Conservation (phyloP, 176 grass and related monocot genomes). For the Aegilops tauschii region DNA sequence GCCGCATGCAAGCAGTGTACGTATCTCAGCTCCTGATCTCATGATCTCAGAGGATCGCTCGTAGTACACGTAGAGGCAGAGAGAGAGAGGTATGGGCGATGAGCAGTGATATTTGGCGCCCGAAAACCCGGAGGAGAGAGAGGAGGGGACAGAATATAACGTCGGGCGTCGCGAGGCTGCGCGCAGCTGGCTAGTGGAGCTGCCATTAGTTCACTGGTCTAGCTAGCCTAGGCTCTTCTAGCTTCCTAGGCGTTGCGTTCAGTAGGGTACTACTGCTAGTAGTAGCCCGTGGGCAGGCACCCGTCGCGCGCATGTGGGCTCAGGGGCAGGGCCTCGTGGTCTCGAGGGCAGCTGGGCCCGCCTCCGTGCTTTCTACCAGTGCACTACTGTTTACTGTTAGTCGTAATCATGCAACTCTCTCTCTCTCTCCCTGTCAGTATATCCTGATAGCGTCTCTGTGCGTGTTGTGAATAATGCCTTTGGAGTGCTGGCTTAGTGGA, state of each 20-base stretch:
- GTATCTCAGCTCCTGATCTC: background rate
- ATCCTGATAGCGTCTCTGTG: background rate
- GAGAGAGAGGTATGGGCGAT: background rate
- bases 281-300: constrained; percentile 16
- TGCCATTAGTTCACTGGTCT: constrained; percentile 3
- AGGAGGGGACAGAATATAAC: constrained; percentile 29
- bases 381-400: constrained; percentile 24
- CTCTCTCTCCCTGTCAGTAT: background rate
- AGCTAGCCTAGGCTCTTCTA: background rate
- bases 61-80: background rate
- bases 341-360: constrained; percentile 3
- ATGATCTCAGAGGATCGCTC: constrained; percentile 12
- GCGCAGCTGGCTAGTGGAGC: background rate
- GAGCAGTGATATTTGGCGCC: constrained; percentile 29
- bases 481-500: background rate
- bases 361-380: constrained; percentile 32
- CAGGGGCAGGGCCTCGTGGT: constrained; percentile 8
- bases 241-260: background rate
- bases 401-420: constrained; percentile 15
- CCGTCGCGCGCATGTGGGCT: constrained; percentile 29
- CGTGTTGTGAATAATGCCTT: background rate
- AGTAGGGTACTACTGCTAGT: background rate
- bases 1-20: background rate
- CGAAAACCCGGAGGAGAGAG: constrained; percentile 35
- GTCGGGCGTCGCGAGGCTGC: background rate